A percentile compares a stretch with the other conserved stretches of the same genome.
phyloP scores from a whole-genome alignment of 345 rosid species.

The Microthlaspi erraticum region DNA sequence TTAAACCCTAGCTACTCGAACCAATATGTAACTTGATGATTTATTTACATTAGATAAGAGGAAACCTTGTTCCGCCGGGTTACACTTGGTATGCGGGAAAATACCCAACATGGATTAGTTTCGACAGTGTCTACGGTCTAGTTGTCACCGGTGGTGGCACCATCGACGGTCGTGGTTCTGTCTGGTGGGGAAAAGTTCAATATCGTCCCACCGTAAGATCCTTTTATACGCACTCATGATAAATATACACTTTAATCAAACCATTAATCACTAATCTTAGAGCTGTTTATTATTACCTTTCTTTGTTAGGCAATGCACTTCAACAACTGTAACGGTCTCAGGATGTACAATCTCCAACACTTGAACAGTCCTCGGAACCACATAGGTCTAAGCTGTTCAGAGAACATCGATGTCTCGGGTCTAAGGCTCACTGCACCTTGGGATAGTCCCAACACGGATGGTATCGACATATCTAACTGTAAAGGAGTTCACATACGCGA shows the following conservation, averaged over 20 bases:
- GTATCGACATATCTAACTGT: conserved; percentile 57
- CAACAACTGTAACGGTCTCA: conserved; percentile 44
- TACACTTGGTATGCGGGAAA: conserved; percentile 38
- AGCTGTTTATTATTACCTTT: background rate
- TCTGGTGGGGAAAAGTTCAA: conserved; percentile 54
- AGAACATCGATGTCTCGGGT: conserved; percentile 44
- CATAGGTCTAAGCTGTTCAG: conserved; percentile 42
- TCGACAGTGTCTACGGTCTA: conserved; percentile 46
- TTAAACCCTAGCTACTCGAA: background rate
- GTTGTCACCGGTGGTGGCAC: conserved; percentile 52
- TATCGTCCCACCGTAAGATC: conserved; percentile 36
- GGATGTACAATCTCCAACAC: conserved; percentile 42
- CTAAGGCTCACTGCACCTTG: conserved; percentile 56
- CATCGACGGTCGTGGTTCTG: conserved; percentile 58
- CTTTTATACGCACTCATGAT: background rate
- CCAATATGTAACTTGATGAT: background rate
- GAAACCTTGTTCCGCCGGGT: conserved; percentile 59
- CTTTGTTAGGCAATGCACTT: conserved; percentile 48
- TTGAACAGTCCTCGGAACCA: conserved; percentile 56
- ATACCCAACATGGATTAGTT: conserved; percentile 48
- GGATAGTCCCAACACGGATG: conserved; percentile 73
- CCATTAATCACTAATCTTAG: background rate
- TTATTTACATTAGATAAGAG: conserved; percentile 39
- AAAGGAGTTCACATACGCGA: conserved; percentile 43
- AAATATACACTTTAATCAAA: background rate